Conservation (phyloP, 2,329 filamentous ascomycete genomes). For the Talaromyces sp. region DNA sequence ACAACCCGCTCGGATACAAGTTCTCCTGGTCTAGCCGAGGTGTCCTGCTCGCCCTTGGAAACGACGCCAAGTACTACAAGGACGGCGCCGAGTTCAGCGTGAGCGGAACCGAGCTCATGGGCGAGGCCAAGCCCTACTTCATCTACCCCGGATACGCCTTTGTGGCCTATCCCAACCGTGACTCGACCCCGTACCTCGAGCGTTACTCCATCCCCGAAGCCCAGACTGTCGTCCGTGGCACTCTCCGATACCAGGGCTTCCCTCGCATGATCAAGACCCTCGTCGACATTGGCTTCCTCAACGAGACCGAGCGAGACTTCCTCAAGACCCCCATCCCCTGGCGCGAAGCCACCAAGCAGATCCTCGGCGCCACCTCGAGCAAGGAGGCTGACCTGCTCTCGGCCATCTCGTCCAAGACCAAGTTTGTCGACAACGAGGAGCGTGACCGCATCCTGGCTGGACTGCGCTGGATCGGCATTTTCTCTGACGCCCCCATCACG, state of each 20-base stretch:
- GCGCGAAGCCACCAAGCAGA: slow-evolving; percentile 77
- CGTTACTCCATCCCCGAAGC: slow-evolving; percentile 90
- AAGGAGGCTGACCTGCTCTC: slow-evolving; percentile 65
- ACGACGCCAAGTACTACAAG: slow-evolving; percentile 77
- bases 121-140: slow-evolving; percentile 77
- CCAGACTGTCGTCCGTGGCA: slow-evolving; percentile 77
- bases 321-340: slow-evolving; percentile 67
- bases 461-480: slow-evolving; percentile 64
- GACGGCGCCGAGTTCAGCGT: slow-evolving; percentile 70
- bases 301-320: slow-evolving; percentile 60
- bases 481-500: slow-evolving; percentile 64
- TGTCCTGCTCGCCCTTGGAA: slow-evolving; percentile 79
- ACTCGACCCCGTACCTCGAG: slow-evolving; percentile 81
- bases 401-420: slow-evolving; percentile 70
- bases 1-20: slow-evolving; percentile 91
- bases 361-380: slow-evolving; percentile 64
- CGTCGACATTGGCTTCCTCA: slow-evolving; percentile 85
- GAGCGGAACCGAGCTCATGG: slow-evolving; percentile 69
- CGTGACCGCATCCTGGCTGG: slow-evolving; percentile 66
- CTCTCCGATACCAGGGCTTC: slow-evolving; percentile 83
- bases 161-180: slow-evolving; percentile 89
- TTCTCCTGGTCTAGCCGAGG: slow-evolving; percentile 78
- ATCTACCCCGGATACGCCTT: slow-evolving; percentile 87
- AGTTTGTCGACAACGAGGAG: slow-evolving; percentile 64
- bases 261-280: slow-evolving; percentile 83